phyloP scores from a whole-genome alignment of 2,329 filamentous ascomycete genomes.

The Pyrenophora seminiperda region DNA sequence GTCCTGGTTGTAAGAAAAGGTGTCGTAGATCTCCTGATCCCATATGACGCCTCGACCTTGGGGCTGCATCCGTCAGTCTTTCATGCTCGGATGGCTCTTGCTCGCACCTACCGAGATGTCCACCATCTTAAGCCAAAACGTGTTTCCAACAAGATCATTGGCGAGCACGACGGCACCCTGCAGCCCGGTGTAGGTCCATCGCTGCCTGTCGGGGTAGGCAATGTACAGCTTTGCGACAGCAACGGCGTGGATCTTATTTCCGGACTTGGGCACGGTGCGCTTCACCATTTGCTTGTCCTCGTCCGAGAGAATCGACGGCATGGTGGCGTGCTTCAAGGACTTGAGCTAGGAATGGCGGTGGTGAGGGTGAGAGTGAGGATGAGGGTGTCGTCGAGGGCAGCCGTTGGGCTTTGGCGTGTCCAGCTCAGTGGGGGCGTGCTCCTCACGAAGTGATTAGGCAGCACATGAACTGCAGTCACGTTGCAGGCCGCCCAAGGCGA shows the following conservation, averaged over 20 bases:
- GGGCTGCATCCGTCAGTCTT: constrained; percentile 58
- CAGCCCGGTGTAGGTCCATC: constrained; percentile 93
- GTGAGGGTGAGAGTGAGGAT: constrained; percentile 2
- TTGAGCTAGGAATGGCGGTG: constrained; percentile 21
- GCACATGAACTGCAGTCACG: constrained; percentile 33
- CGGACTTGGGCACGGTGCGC: constrained; percentile 87
- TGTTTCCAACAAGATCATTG: constrained; percentile 93
- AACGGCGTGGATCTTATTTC: constrained; percentile 97
- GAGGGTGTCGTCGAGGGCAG: constrained; percentile 13
- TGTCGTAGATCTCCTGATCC: constrained; percentile 90
- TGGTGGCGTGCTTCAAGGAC: constrained; percentile 29
- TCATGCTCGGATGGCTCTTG: background rate
- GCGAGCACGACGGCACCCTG: constrained; percentile 90
- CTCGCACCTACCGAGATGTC: constrained; percentile 79
- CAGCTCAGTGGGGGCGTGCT: constrained; percentile 37
- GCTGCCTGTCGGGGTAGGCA: constrained; percentile 80
- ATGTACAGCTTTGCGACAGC: constrained; percentile 93
- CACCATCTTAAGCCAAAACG: constrained; percentile 96
- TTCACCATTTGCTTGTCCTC: constrained; percentile 97
- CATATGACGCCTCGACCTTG: constrained; percentile 40
- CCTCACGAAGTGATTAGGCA: constrained; percentile 31
- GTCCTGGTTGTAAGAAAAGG: constrained; percentile 94
- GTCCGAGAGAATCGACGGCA: constrained; percentile 76
- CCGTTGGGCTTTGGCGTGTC: constrained; percentile 19
- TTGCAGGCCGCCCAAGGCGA: constrained; percentile 7